Evolutionary conservation across 2,329 filamentous ascomycete genomes (phyloP).

Genomic region (Aureobasidium pullulans): DNA sequence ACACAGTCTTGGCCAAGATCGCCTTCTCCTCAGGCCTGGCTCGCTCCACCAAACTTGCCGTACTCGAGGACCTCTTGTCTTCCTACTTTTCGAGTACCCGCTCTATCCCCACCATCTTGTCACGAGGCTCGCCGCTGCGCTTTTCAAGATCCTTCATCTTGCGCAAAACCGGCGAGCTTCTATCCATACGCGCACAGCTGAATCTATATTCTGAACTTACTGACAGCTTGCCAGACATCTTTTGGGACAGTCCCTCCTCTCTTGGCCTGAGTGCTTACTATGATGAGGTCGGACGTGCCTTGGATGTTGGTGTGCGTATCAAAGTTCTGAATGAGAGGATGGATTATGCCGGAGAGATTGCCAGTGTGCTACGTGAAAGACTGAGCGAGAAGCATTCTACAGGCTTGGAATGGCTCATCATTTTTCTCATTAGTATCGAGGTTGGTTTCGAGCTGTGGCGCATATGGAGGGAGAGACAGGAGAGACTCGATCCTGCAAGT

Average conservation of each 20-base stretch:
- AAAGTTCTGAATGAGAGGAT: conserved; percentile 92
- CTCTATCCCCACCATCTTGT: conserved; percentile 70
- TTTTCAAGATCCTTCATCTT: conserved; percentile 73
- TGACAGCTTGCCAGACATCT: conserved; percentile 88
- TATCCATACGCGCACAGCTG: conserved; percentile 81
- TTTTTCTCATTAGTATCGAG: conserved; percentile 85
- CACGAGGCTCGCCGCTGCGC: conserved; percentile 55
- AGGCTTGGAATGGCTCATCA: conserved; percentile 91
- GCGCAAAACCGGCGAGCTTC: conserved; percentile 85
- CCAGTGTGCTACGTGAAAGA: conserved; percentile 77
- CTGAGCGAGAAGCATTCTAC: conserved; percentile 85
- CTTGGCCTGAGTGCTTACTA: conserved; percentile 91
- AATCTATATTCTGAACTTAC: conserved; percentile 97
- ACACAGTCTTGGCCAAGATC: conserved; percentile 78
- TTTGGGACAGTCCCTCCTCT: conserved; percentile 89
- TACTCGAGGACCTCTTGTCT: conserved; percentile 74
- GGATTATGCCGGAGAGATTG: conserved; percentile 95
- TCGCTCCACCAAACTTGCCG: conserved; percentile 85
- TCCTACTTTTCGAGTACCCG: conserved; percentile 84
- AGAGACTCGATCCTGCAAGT: conserved; percentile 34
- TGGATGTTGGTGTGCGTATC: conserved; percentile 89
- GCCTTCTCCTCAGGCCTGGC: conserved; percentile 93
- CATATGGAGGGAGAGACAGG: conserved; percentile 56
- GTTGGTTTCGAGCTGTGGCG: conserved; percentile 78
- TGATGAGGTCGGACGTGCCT: conserved; percentile 79